Evolutionary conservation across 805 yeast genomes (phyloP).

Genomic region (Metschnikowia henanensis): DNA sequence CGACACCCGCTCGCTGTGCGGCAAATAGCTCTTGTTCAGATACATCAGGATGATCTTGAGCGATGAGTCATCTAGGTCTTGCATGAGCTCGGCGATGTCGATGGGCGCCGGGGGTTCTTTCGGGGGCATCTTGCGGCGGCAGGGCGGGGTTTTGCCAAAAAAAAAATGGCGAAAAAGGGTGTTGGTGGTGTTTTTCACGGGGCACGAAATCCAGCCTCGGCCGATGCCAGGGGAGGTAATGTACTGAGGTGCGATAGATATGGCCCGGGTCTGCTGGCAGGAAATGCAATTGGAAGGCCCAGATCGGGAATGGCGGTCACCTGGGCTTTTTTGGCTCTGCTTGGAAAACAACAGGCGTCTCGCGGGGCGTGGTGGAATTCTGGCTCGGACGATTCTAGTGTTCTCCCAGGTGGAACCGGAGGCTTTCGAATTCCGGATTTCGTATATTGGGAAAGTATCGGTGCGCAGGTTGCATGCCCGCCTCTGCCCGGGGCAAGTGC

Average conservation of each 20-base stretch:
- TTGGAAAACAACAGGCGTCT: too few species aligned
- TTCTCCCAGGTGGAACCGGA: constrained; percentile 1
- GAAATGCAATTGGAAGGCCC: too few species aligned
- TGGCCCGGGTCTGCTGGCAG: too few species aligned
- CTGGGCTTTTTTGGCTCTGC: too few species aligned
- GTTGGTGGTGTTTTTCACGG: background rate
- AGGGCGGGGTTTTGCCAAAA: background rate
- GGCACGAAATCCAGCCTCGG: background rate
- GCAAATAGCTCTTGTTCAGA: constrained; percentile 40
- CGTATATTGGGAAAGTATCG: constrained; percentile 3
- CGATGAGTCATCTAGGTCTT: constrained; percentile 37
- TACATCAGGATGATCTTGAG: constrained; percentile 42
- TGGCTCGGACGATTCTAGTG: background rate
- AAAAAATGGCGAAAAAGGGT: background rate
- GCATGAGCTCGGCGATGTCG: constrained; percentile 23
- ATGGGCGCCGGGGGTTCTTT: constrained; percentile 2
- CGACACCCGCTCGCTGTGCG: constrained; percentile 41
- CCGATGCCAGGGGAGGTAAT: background rate
- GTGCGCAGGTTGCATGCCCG: constrained; percentile 2
- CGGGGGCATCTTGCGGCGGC: constrained; percentile 2
- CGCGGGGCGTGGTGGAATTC: background rate
- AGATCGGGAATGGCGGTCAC: too few species aligned
- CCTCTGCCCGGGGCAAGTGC: background rate
- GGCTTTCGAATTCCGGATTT: constrained; percentile 4
- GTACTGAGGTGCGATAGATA: too few species aligned